Evolutionary conservation across 2,329 filamentous ascomycete species (phyloP), one percentile per base, ranked within the genome.

Genomic region (Xylaria sp.): DNA sequence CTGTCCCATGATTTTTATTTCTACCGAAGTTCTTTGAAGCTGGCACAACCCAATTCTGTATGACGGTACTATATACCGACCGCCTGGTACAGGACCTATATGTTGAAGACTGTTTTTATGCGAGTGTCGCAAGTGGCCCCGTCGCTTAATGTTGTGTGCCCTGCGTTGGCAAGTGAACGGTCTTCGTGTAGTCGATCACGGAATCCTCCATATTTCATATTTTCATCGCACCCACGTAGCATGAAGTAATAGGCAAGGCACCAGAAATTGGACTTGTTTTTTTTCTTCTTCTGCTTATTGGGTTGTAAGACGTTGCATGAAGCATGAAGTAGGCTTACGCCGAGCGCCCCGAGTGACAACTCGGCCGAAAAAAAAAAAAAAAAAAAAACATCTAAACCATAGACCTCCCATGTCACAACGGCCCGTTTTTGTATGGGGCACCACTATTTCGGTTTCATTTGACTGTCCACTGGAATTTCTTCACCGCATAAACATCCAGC

Each of bases 301-400:
- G 40, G 48, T 50, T 9, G 66, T 69, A 59, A 69, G 63, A 66
- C 35, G 55, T 55, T 29, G 67, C 59, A 63, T 66, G 47, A 66
- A 63, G 53, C 59, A 69, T 69, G 53, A 66, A 63, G 35, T 50
- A 25, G 54, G 60, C 63, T 66, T 62, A 66, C 60, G 59, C 32
- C 51, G 63, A 66, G 47, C 44, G 50, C 25, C 21, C 42, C 27
- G n/a, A 50, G 44, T 40, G 18, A 18, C 42, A 63, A 25, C 53
- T 55, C 59, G 48, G 63, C 59, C 53, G 50, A 69, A 37, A 53
- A 40, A 53, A 48, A 37, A 62, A 54, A 48, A 37, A 62, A 54
- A 69, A 37, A 53, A 40, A 53, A 48, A 37, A 62, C 48, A 9
- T 37, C 37, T 21, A 44, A 37, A 37, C 18, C 40, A 27, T 27